Evolutionary conservation across 805 yeast species (phyloP), one percentile per base, ranked within the genome.

Genomic region (Nakazawaea pomicola): DNA sequence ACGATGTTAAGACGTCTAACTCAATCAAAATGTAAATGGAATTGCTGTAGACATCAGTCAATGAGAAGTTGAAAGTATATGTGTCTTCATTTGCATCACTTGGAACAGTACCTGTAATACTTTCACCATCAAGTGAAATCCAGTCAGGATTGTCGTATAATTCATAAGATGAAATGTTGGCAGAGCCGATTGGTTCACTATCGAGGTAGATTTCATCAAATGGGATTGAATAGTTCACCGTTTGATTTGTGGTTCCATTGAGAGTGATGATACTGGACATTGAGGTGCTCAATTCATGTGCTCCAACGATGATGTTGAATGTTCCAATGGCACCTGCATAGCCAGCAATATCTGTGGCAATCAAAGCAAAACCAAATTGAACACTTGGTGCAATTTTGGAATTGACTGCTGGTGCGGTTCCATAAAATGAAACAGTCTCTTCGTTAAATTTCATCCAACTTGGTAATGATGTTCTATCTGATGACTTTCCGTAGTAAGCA

Each of bases 331-430:
- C 80, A 14, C 85, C 89, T 1, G 93, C 65, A 56, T 58, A 89
- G 1, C 95, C 96, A 19, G 61, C 60, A 53, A 78, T 76, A 53
- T 89, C 96, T 1, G 95, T 68, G 1, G 90, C 96, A 43, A 89
- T 78, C 50, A 90, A 72, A 33, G 78, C 69, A 49, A 91, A 78
- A 14, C 75, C 72, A 57, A 77, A 93, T 31, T 68, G 64, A 49
- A 76, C 68, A 30, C 95, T 86, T 9, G 97, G 98, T 1, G 99
- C 99, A 50, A 88, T 83, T 14, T 74, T 70, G 2, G 96, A 85
- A 50, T 86, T 83, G 24, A 86, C 86, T 6, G 83, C 68, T 9
- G 99, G 99, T 1, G 96, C 91, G 1, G 82, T 80, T 24, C 99
- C 99, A 32, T 78, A 69, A 60, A 89, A 91, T 16, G 84, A 73